Base-by-base conservation (phyloP, 805 yeast genomes). In the Yarrowia sp. region DNA sequence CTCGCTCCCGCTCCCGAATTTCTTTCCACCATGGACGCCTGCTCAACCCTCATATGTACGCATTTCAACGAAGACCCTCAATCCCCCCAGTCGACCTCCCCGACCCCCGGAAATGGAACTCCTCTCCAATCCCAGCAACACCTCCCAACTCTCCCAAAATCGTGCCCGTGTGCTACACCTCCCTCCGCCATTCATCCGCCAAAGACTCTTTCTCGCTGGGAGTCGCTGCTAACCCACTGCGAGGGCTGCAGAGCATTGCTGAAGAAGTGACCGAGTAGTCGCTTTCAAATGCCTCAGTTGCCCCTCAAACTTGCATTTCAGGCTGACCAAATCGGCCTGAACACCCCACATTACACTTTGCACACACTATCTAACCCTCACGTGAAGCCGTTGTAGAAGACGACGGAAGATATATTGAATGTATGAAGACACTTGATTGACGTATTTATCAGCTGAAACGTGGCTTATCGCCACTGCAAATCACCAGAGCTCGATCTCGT, bases 31-130 rank as follows among this genome's bases (percentile, higher is more conserved):
- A 51, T 51, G 58, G 58, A 51, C 32, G 58, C 41, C 18, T 51
- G 58, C 42, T 51, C 58, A 6, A 51, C 58, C 9, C 58, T 51
- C 10, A 16, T 51, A 22, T n/a, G 42, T 7, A 35, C 58, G 1
- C 58, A 51, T 14, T 35, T 51, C 42, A 24, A 51, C 42, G 58
- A 51, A 33, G 58, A 51, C 58, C 31, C 49, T 25, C 32, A 25
- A 24, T n/a, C 41, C 14, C 31, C 31, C 19, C 19, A 4, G 12
- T n/a, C n/a, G n/a, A n/a, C n/a, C n/a, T n/a, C n/a, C n/a, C n/a
- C n/a, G n/a, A n/a, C n/a, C n/a, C n/a, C n/a, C n/a, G n/a, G n/a
- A n/a, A n/a, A n/a, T n/a, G n/a, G 42, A 16, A 19, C 21, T 16
- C 16, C 8, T 16, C 35, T 14, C 19, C 19, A 6, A 33, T n/a